Percentiles rank a stretch among this genome's conserved stretches.
phyloP scores from a whole-genome alignment of 768 basidiomycete species.

The Hypholoma fasciculare region DNA sequence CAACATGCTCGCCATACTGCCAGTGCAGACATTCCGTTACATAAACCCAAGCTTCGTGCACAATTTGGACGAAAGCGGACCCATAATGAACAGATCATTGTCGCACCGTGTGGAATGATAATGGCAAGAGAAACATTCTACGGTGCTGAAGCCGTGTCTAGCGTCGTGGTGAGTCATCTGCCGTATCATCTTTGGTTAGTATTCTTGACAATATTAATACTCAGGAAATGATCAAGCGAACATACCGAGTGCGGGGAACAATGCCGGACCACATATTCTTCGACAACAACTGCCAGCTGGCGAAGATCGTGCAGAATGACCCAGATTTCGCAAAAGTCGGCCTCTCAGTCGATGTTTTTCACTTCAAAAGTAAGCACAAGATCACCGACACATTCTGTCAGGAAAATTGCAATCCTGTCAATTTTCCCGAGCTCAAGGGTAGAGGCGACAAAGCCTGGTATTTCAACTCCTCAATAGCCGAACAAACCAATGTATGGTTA shows the following conservation, averaged over 20 bases:
- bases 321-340: slow-evolving; percentile 10
- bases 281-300: slow-evolving; percentile 10
- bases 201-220: neutral
- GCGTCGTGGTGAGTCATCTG: neutral
- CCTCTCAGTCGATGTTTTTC: slow-evolving; percentile 24
- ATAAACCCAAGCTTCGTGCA: too few relatives aligned
- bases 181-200: neutral
- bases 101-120: slow-evolving; percentile 13
- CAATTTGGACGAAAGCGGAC: slow-evolving; percentile 10
- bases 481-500: slow-evolving; percentile 34
- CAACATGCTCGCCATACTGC: too few relatives aligned
- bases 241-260: neutral
- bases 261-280: slow-evolving; percentile 9
- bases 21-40: too few relatives aligned
- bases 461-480: slow-evolving; percentile 34
- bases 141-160: slow-evolving; percentile 6
- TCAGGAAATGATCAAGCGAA: slow-evolving; percentile 10
- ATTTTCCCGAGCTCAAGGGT: slow-evolving; percentile 15
- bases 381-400: slow-evolving; percentile 15
- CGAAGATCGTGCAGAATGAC: slow-evolving; percentile 8
- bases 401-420: slow-evolving; percentile 14
- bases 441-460: slow-evolving; percentile 6
- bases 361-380: slow-evolving; percentile 24
- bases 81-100: slow-evolving; percentile 10
- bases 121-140: slow-evolving; percentile 9